Base-by-base conservation (phyloP, 164 flowering plant genomes). In the Aristolochia californica region DNA sequence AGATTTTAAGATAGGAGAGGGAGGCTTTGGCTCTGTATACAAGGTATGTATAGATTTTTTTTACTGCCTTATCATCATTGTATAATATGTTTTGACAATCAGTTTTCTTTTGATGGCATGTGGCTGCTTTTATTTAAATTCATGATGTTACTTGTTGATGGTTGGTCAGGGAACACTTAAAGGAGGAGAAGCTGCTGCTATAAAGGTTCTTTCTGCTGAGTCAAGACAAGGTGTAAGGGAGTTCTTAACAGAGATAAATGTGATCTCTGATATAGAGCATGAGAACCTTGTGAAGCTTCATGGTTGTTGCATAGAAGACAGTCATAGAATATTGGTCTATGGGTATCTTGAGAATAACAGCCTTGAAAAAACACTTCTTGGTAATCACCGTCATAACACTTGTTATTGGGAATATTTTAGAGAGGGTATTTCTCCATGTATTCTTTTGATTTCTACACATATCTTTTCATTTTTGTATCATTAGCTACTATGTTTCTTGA, bases 21-120 rank as follows among this genome's bases (percentile, higher is more conserved):
- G 98, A 18, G 98, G 95, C 60, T 93, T 85, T 68, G 98, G 98
- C 62, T 67, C 81, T 68, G 97, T 88, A 22, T 89, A 80, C 64
- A 83, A 81, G 94, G 98, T 91, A 74, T 63, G n/a, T n/a, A 52
- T 20, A 61, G 38, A 5, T 34, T 34, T 28, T 28, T 28, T 34
- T 34, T 12, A 9, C 40, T 0, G 40, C 40, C 40, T 34, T 34
- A 34, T 34, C 10, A 34, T 34, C 40, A 34, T 34, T 7, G 40
- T n/a, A n/a, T n/a, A n/a, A n/a, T n/a, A n/a, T n/a, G 10, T 34
- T 34, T 34, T 34, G 40, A 28, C 34, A 28, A 28, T 7, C 34
- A 2, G 3, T 28, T 34, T 34, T 34, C 10, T 34, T 5, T 5
- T 28, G 7, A 28, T 28, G 40, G 40, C 10, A 34, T 34, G 40